Conservation (phyloP, 108 stramenopile species). For the Aurantiochytrium sp. region DNA sequence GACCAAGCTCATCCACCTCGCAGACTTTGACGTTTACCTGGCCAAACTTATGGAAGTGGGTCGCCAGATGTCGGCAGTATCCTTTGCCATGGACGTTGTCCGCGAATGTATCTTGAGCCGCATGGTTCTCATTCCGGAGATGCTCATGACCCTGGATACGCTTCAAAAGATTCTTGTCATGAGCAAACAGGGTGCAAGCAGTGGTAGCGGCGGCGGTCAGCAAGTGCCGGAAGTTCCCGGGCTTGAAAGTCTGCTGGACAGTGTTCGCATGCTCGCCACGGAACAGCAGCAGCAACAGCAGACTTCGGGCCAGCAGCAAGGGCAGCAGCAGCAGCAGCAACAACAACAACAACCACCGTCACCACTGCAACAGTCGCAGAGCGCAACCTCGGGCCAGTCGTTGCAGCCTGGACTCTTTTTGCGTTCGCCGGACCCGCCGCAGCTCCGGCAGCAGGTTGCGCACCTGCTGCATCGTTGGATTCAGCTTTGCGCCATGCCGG, state of each 20-base stretch:
- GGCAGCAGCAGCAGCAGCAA: constrained; percentile 23
- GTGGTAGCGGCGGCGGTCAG: background rate
- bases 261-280: constrained; percentile 15
- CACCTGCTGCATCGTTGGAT: constrained; percentile 88
- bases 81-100: constrained; percentile 77
- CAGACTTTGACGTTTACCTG: constrained; percentile 74
- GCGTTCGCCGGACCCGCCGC: constrained; percentile 56
- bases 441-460: constrained; percentile 72
- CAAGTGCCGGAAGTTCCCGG: background rate
- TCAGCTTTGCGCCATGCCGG: constrained; percentile 57
- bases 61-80: constrained; percentile 72
- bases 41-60: constrained; percentile 71
- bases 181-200: constrained; percentile 44
- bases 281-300: constrained; percentile 30
- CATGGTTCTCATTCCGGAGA: constrained; percentile 62
- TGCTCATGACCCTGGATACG: constrained; percentile 72
- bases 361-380: background rate
- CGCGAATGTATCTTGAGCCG: constrained; percentile 55
- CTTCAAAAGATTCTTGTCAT: constrained; percentile 67
- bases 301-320: background rate
- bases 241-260: constrained; percentile 14
- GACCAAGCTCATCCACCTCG: constrained; percentile 62
- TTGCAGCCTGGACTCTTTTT: constrained; percentile 57
- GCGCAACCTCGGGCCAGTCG: background rate
- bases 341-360: background rate